Evolutionary conservation across 352 stramenopile genomes (phyloP), one percentile per base, ranked within the genome.

Genomic region (Pythium sukuiense): DNA sequence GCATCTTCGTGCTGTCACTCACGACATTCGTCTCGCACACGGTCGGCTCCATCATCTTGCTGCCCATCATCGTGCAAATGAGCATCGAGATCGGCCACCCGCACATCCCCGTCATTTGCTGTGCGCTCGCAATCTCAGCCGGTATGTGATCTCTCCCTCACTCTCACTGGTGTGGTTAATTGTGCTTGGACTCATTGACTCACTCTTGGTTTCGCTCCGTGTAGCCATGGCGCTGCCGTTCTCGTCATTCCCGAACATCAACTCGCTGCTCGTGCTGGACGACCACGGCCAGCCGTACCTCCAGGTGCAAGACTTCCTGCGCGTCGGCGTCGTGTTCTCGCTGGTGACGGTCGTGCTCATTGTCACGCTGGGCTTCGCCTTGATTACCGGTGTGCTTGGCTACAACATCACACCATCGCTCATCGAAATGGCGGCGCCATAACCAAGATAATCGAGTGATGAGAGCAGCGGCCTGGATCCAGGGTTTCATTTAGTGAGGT

Each of bases 1-100:
- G 94, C 63, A 76, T 77, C 49, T 76, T 97, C 24, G 86, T 95
- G 60, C 78, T 96, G 56, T 89, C 76, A 52, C 78, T 98, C 27
- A 96, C 92, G 18, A 97, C 92, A n/a, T 97, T 98, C 55, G 90
- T 97, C 46, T 97, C 89, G 61, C 92, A 98, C 76, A 97, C 90
- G 20, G 92, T 98, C 30, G 90, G 89, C 53, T 92, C 91, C 50
- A 94, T 98, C 65, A 96, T 98, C 43, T 73, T 98, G 45, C 74
- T 97, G 65, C 92, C 92, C 14, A 94, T 98, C 61, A 97, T 98
- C 65, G 87, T 97, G 20, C 76, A 96, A 59, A 89, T 97, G 74
- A 90, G 82, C 57, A 85, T 95, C 55, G 83, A 95, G 56, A 91
- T 94, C 39, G 87, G 87, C 13, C 84, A 93, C 61, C 88, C 85